phyloP scores from a whole-genome alignment of 2,329 filamentous ascomycete species.

The Endocalyx cinctus region DNA sequence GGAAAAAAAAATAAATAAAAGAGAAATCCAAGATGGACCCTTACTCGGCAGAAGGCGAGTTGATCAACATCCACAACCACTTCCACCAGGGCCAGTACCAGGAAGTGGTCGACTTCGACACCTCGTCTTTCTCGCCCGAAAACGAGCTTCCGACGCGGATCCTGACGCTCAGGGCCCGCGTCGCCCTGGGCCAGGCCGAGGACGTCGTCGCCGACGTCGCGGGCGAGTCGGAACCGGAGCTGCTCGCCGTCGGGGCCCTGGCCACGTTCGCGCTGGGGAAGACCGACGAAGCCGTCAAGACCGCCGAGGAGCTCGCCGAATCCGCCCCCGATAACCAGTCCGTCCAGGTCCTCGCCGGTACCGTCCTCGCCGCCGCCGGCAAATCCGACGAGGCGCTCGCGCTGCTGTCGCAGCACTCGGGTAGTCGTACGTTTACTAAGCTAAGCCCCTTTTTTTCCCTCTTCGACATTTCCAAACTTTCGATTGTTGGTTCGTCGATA shows the following conservation, averaged over 20 bases:
- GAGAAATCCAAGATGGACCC: constrained; percentile 55
- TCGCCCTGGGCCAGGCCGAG: constrained; percentile 74
- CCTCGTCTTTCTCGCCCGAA: constrained; percentile 68
- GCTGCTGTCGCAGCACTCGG: constrained; percentile 77
- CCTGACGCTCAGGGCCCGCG: constrained; percentile 74
- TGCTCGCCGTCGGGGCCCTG: constrained; percentile 71
- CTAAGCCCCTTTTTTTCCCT: not conserved
- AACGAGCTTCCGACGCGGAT: constrained; percentile 75
- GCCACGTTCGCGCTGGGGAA: constrained; percentile 63
- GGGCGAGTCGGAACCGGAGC: constrained; percentile 62
- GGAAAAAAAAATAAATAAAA: too few species aligned
- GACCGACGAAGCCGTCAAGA: constrained; percentile 55
- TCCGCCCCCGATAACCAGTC: constrained; percentile 66
- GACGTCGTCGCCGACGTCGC: constrained; percentile 67
- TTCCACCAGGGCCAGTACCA: constrained; percentile 82
- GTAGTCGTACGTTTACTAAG: constrained; percentile 61
- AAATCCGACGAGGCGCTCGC: constrained; percentile 82
- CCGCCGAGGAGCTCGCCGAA: constrained; percentile 63
- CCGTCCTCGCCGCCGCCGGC: constrained; percentile 72
- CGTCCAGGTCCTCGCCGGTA: constrained; percentile 80
- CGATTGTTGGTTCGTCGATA: too few species aligned
- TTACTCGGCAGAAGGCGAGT: constrained; percentile 66
- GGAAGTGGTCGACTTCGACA: constrained; percentile 80
- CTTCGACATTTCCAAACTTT: not conserved
- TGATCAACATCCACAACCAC: constrained; percentile 67